Evolutionary conservation across 148 eudicot genomes (phyloP).

Genomic region (Bassia scoparia): DNA sequence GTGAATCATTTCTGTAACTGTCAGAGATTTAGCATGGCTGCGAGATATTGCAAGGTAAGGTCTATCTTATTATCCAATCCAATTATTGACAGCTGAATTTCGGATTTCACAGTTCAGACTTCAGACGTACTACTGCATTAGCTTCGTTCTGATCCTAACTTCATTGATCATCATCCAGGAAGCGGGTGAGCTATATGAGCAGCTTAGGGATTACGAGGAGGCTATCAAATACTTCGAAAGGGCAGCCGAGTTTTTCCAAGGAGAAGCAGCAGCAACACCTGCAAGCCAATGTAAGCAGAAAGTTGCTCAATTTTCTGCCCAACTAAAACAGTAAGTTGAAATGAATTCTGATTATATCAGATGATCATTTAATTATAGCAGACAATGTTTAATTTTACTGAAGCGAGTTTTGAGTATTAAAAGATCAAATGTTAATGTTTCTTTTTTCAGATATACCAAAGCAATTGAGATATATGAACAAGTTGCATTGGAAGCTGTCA

Average conservation of each 20-base stretch:
- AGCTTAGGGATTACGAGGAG: conserved; percentile 45
- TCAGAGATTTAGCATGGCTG: conserved; percentile 41
- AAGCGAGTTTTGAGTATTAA: neutral
- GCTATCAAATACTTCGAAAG: conserved; percentile 46
- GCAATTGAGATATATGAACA: conserved; percentile 67
- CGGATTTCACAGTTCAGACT: neutral
- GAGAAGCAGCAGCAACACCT: conserved; percentile 49
- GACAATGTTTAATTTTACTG: neutral
- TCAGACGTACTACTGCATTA: too few species aligned
- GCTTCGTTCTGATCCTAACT: too few species aligned
- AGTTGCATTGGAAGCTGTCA: conserved; percentile 54
- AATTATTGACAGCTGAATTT: neutral
- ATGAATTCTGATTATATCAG: neutral
- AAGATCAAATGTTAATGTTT: neutral
- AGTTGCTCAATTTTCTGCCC: conserved; percentile 56
- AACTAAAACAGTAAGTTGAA: conserved; percentile 44
- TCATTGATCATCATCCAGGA: conserved; percentile 35
- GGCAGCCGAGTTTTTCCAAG: conserved; percentile 52
- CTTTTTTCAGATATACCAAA: conserved; percentile 48
- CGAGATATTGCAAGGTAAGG: conserved; percentile 47
- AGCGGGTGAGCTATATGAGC: conserved; percentile 57
- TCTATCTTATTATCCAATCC: neutral
- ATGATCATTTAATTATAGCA: neutral
- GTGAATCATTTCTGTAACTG: conserved; percentile 37
- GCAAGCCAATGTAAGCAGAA: conserved; percentile 72